Evolutionary conservation across 1,284 basidiomycete species (phyloP).

Genomic region (Trametes versicolor): DNA sequence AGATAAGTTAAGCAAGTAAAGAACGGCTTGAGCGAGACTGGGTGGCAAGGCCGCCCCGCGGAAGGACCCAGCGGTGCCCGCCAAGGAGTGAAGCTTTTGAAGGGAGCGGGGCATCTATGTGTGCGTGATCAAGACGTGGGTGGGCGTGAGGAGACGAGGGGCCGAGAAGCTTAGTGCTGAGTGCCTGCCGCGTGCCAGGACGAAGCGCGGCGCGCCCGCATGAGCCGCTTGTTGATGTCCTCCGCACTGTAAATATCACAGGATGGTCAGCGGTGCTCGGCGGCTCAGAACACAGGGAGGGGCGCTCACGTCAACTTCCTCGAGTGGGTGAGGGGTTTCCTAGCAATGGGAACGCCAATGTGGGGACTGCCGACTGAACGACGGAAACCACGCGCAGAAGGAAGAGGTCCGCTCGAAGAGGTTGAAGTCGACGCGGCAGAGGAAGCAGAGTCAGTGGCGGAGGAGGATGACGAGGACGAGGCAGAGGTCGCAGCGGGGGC

Average conservation of each 20-base stretch:
- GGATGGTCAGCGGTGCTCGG: neutral
- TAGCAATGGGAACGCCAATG: constrained; percentile 2
- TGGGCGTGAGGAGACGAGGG: neutral
- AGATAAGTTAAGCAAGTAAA: constrained; percentile 10
- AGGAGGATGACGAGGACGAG: constrained; percentile 3
- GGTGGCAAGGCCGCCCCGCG: neutral
- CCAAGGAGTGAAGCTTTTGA: neutral
- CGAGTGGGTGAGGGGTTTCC: constrained; percentile 11
- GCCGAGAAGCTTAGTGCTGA: neutral
- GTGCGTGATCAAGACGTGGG: neutral
- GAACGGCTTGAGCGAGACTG: neutral
- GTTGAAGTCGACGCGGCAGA: constrained; percentile 3
- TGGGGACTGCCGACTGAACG: neutral
- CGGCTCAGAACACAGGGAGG: neutral
- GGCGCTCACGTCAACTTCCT: constrained; percentile 17
- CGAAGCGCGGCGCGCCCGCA: constrained; percentile 11
- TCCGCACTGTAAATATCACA: constrained; percentile 5
- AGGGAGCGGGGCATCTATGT: neutral
- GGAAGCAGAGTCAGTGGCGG: neutral
- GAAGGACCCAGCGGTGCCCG: neutral
- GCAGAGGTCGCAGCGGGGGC: constrained; percentile 3
- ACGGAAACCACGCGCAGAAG: constrained; percentile 21
- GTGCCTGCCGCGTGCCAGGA: neutral
- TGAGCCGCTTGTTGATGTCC: constrained; percentile 12
- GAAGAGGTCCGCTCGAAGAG: constrained; percentile 10